Evolutionary conservation across 1,139 yeast species (phyloP).

Genomic region (Eremothecium coryli): DNA sequence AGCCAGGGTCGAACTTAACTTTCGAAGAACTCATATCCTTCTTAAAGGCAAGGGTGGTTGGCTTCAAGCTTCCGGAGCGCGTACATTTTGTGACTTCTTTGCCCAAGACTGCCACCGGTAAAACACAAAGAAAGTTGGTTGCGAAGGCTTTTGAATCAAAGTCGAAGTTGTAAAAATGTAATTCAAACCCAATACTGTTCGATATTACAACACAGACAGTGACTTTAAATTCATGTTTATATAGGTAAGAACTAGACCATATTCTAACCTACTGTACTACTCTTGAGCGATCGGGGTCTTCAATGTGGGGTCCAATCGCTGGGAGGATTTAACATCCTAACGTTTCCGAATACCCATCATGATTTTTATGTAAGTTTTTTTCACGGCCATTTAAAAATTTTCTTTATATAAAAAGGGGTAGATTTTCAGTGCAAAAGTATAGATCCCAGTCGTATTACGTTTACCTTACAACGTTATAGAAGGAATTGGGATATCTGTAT

Average conservation of each 20-base stretch:
- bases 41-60: conserved; percentile 38
- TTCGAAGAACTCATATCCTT: conserved; percentile 39
- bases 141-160: conserved; percentile 37
- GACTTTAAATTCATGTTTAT: no score
- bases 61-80: conserved; percentile 49
- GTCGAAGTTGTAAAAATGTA: conserved; percentile 30
- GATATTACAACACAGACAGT: no score
- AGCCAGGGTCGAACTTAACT: conserved; percentile 32
- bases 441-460: background rate
- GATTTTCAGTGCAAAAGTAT: background rate
- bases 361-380: background rate
- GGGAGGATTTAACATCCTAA: no score
- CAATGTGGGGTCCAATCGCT: no score
- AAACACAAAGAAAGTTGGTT: conserved; percentile 54
- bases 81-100: conserved; percentile 49
- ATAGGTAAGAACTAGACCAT: no score
- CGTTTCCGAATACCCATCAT: no score
- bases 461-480: conserved; percentile 1
- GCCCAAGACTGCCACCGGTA: conserved; percentile 68
- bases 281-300: no score
- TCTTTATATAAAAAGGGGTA: conserved; percentile 3
- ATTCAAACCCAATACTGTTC: no score
- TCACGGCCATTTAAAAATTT: conserved; percentile 1
- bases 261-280: no score
- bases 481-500: conserved; percentile 5